phyloP scores from a whole-genome alignment of 2,329 filamentous ascomycete species.

The Colletotrichum tropicicola region DNA sequence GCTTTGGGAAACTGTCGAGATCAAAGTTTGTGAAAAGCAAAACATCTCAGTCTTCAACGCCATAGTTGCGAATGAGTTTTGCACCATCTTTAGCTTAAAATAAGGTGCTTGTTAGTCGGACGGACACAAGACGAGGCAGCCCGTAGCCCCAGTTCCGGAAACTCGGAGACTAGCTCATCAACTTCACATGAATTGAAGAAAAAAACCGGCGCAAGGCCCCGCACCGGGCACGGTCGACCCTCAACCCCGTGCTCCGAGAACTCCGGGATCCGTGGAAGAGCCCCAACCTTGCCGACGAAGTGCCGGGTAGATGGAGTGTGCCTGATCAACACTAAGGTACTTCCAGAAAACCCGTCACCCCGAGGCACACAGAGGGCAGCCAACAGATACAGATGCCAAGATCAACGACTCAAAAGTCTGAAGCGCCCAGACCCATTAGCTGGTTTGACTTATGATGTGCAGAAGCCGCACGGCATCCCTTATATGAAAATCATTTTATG shows the following conservation, averaged over 20 bases:
- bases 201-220: background rate
- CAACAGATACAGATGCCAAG: slow-evolving; percentile 4
- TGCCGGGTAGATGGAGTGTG: background rate
- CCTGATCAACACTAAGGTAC: background rate
- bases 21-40: too few species aligned
- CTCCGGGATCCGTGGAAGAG: background rate
- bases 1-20: background rate
- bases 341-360: background rate
- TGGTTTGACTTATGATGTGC: slow-evolving; percentile 24
- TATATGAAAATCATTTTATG: slow-evolving; percentile 13
- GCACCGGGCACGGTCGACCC: slow-evolving; percentile 12
- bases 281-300: background rate
- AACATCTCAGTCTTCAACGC: too few species aligned
- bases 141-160: background rate
- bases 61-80: too few species aligned
- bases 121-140: background rate
- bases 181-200: background rate
- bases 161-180: background rate
- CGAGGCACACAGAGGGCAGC: background rate
- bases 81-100: background rate
- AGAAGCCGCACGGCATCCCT: background rate
- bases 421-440: slow-evolving; percentile 21
- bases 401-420: background rate
- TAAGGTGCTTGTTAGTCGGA: background rate
- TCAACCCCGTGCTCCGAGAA: slow-evolving; percentile 3